Conservation (phyloP, 768 basidiomycete species). For the Leucogyrophana mollusca region DNA sequence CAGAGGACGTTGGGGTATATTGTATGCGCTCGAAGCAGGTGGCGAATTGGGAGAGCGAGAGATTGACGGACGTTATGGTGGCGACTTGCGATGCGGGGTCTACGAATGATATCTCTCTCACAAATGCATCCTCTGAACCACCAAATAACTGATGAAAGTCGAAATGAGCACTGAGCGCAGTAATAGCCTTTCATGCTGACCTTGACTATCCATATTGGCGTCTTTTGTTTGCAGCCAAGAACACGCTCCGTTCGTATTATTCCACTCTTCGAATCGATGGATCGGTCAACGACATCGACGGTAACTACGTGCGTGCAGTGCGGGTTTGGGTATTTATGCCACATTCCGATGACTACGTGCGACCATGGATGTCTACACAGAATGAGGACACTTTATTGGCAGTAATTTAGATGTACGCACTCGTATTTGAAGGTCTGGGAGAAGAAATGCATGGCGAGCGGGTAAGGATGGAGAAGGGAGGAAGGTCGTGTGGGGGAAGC, state of each 20-base stretch:
- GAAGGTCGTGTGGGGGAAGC: conserved; percentile 14
- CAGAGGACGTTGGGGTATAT: conserved; percentile 67
- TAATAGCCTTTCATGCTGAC: conserved; percentile 40
- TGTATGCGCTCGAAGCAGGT: conserved; percentile 89
- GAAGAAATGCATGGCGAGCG: conserved; percentile 74
- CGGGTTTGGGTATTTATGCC: conserved; percentile 95
- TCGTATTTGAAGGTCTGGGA: conserved; percentile 83
- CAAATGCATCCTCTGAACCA: conserved; percentile 91
- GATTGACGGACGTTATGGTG: conserved; percentile 89
- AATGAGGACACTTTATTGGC: conserved; percentile 7
- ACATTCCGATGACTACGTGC: conserved; percentile 90
- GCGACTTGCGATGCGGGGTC: conserved; percentile 81
- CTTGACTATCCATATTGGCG: conserved; percentile 91
- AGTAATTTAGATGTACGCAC: conserved; percentile 45
- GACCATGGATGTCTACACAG: conserved; percentile 77
- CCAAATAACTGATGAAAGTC: conserved; percentile 66
- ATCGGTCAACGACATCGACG: conserved; percentile 83
- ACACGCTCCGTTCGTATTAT: conserved; percentile 90
- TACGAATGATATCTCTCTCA: conserved; percentile 91
- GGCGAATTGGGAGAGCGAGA: conserved; percentile 92
- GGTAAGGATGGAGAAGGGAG: conserved; percentile 25
- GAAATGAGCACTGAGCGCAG: neutral
- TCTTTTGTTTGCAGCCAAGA: conserved; percentile 88
- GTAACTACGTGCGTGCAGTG: conserved; percentile 87
- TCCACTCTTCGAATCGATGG: conserved; percentile 79